Base-by-base conservation (phyloP, 768 basidiomycete species). In the Boletus rubroflammeus region DNA sequence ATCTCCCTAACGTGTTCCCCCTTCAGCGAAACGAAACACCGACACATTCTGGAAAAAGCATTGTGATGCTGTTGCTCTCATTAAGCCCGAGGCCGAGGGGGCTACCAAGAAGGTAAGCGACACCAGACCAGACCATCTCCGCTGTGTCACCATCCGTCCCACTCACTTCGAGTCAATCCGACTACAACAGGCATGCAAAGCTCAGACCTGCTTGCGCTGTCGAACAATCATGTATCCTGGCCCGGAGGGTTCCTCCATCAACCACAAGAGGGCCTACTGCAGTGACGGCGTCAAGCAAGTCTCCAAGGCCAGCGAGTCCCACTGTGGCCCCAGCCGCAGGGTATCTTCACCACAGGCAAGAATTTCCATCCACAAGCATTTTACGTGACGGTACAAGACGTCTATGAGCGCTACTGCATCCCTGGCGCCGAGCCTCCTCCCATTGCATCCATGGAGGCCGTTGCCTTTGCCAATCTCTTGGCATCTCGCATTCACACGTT, bases 211-310 rank as follows among this genome's bases (percentile, higher is more conserved):
- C 25, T 40, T 39, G 1, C 15, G 21, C 29, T 51, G 48, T 26
- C 39, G n/a, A 19, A 55, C 49, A 13, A 55, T 55, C 29, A 51
- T 55, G 25, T 51, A 55, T n/a, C 49, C 44, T 0, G 38, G 44
- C 3, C 34, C 31, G 5, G 38, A 47, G 25, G 43, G 21, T 4
- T 46, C 36, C 26, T 51, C 15, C 17, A 7, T 28, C 28, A 28
- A 28, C 28, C 28, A 28, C 28, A 28, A 28, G 28, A 28, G 28
- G 28, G 28, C 28, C 28, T 28, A 28, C 28, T 28, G 28, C 28
- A 28, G 28, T 2, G 28, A 28, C 8, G 6, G 28, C 7, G 28
- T 32, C 32, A 32, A 13, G 11, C 13, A 32, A 14, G 13, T 32
- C 14, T 32, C 32, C 13, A 32, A 32, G 32, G 32, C 13, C 5